phyloP scores from a whole-genome alignment of 169 alveolate species.

The Eimeria mitis region DNA sequence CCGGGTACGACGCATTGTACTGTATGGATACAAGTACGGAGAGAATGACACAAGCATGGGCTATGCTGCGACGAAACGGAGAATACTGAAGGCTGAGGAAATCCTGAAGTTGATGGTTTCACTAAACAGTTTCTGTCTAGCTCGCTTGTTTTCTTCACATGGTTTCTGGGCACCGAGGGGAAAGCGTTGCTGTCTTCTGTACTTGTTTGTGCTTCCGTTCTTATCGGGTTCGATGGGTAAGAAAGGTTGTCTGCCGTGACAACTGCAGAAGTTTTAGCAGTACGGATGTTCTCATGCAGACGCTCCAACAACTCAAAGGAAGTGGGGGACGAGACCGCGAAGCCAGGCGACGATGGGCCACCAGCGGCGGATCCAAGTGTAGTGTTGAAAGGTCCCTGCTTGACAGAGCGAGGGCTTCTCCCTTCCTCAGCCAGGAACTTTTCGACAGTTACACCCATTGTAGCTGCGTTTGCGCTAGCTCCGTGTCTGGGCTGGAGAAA shows the following conservation, averaged over 20 bases:
- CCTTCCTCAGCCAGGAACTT: not conserved
- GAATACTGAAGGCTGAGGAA: not conserved
- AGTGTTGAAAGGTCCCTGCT: not conserved
- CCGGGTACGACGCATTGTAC: not conserved
- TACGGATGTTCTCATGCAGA: not conserved
- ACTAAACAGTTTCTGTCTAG: not conserved
- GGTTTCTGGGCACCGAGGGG: not conserved
- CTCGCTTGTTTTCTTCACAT: not conserved
- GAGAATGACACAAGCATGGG: not conserved
- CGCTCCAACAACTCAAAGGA: not conserved
- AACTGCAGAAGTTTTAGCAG: not conserved
- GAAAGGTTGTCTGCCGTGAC: not conserved
- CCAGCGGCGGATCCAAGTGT: not conserved
- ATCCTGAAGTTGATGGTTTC: not conserved
- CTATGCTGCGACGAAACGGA: not conserved
- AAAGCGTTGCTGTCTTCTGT: not conserved
- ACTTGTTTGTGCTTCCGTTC: not conserved
- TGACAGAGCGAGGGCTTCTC: not conserved
- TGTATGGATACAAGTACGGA: not conserved
- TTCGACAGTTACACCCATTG: not conserved
- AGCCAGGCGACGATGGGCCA: not conserved
- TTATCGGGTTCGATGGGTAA: not conserved
- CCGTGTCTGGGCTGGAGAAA: not conserved
- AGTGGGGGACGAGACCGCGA: not conserved
- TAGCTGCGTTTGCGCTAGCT: not conserved